These are phyloP conservation scores for Talaromyces sp. DNA, from an alignment of 2,329 filamentous ascomycete species.

Conservation along the genomic window DNA sequence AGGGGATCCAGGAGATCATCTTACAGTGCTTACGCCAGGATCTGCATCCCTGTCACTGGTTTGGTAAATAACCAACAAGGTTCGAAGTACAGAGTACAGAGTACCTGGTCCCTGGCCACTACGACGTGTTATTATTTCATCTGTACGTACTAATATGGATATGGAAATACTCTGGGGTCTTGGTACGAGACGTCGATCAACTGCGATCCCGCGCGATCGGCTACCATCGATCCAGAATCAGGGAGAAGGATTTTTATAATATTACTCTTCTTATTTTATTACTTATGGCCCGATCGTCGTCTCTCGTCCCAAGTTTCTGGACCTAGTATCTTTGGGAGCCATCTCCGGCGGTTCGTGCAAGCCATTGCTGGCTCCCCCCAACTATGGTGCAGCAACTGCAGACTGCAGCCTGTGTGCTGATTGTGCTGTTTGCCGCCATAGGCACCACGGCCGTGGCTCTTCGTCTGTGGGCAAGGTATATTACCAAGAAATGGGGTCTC, in stretches of 20 bases:
- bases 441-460: background rate
- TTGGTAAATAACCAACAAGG: background rate
- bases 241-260: background rate
- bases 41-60: background rate
- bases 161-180: background rate
- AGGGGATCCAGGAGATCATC: too few relatives aligned
- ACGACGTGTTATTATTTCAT: background rate
- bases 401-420: background rate
- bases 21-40: background rate
- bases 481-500: background rate
- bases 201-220: background rate
- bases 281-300: background rate
- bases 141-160: background rate
- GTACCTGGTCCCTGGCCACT: background rate
- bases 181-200: background rate
- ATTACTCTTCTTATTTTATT: background rate
- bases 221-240: background rate
- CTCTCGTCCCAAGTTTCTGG: background rate
- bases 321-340: too few relatives aligned
- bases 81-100: too few relatives aligned
- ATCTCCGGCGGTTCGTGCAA: background rate
- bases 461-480: background rate
- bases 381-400: constrained; percentile 3
- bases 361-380: background rate
- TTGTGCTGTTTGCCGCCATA: background rate